These are phyloP conservation scores for Inonotus obliquus DNA, from an alignment of 1,284 basidiomycete genomes.

Conservation along the genomic window DNA sequence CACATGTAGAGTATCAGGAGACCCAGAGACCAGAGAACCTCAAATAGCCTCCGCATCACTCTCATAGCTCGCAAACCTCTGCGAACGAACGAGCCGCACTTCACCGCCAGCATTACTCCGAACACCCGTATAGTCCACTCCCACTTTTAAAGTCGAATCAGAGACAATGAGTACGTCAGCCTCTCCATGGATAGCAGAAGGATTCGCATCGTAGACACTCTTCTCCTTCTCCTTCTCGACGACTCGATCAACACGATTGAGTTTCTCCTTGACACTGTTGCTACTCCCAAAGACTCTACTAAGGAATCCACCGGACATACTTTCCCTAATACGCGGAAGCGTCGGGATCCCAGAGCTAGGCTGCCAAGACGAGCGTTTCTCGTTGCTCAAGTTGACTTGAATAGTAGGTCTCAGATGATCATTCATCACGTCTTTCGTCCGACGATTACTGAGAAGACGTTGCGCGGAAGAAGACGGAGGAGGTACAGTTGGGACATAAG, in stretches of 20 bases:
- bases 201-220: not conserved
- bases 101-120: not conserved
- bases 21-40: not conserved
- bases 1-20: constrained; percentile 8
- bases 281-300: constrained; percentile 64
- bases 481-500: constrained; percentile 11
- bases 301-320: constrained; percentile 45
- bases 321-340: constrained; percentile 26
- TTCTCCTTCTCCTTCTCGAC: constrained; percentile 14
- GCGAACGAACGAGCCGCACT: constrained; percentile 7
- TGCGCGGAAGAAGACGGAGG: not conserved
- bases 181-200: not conserved
- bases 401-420: constrained; percentile 15
- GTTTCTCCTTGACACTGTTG: constrained; percentile 38
- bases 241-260: constrained; percentile 22
- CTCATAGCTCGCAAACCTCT: constrained; percentile 10
- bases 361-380: constrained; percentile 27
- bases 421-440: constrained; percentile 16
- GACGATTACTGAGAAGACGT: not conserved
- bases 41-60: constrained; percentile 2
- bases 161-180: constrained; percentile 11
- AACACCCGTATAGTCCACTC: not conserved
- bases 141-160: constrained; percentile 1
- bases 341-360: constrained; percentile 42
- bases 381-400: constrained; percentile 19